A percentile compares a stretch with the other conserved stretches of the same genome.
phyloP scores from a whole-genome alignment of 352 stramenopile species.

The Phytophthora sp. region DNA sequence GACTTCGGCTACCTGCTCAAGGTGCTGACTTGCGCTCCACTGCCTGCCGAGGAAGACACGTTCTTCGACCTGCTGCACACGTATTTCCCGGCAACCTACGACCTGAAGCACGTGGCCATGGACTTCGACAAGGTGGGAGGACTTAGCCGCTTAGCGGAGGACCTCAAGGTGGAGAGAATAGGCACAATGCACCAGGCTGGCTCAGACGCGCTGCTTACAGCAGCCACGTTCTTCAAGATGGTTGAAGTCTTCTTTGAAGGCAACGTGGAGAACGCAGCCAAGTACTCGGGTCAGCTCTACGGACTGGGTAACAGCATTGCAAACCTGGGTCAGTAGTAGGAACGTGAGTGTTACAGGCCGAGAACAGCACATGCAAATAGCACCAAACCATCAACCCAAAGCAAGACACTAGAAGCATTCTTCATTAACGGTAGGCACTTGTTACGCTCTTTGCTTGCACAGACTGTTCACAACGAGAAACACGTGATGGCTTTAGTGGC shows the following conservation, averaged over 20 bases:
- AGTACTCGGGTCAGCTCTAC: conserved; percentile 89
- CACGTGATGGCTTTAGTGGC: too few species aligned
- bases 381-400: conserved; percentile 10
- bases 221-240: conserved; percentile 93
- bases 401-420: conserved; percentile 10
- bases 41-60: conserved; percentile 89
- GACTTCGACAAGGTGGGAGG: conserved; percentile 98
- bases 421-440: conserved; percentile 9
- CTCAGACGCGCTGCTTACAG: conserved; percentile 97
- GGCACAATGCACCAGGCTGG: conserved; percentile 99
- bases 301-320: conserved; percentile 75
- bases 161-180: conserved; percentile 97
- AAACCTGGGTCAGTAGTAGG: conserved; percentile 39
- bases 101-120: conserved; percentile 99
- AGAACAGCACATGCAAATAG: conserved; percentile 34
- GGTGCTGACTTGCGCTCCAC: conserved; percentile 90
- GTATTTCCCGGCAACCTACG: conserved; percentile 99
- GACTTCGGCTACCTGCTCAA: conserved; percentile 99
- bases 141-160: conserved; percentile 96
- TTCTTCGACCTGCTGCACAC: conserved; percentile 98
- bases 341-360: conserved; percentile 1
- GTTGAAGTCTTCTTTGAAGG: conserved; percentile 89
- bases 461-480: not conserved
- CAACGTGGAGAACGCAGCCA: conserved; percentile 82
- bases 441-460: not conserved